Evolutionary conservation across 257 asterid species (phyloP).

Genomic region (Ajuga chamaepitys): DNA sequence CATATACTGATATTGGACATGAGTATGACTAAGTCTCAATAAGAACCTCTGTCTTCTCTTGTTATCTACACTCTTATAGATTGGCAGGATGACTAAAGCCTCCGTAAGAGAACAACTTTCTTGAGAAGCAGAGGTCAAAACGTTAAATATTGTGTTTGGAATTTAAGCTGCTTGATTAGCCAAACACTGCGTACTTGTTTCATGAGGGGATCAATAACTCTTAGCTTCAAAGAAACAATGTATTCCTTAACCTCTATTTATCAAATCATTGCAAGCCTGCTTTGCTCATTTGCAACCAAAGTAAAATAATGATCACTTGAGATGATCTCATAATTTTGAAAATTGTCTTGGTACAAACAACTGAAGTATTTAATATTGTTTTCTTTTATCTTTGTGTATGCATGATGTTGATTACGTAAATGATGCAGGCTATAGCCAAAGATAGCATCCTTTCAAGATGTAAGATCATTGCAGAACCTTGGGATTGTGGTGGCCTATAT

Average conservation of each 20-base stretch:
- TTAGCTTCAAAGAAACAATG: background rate
- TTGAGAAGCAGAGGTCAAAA: background rate
- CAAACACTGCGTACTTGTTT: background rate
- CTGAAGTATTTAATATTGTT: background rate
- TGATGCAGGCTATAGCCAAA: constrained; percentile 84
- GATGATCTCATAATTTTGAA: background rate
- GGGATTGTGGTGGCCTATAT: constrained; percentile 99
- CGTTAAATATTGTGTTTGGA: background rate
- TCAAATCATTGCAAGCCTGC: background rate
- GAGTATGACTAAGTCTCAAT: background rate
- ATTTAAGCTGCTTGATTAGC: background rate
- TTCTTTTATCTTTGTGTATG: constrained; percentile 3
- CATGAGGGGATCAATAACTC: background rate
- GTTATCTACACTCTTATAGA: background rate
- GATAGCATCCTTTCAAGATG: constrained; percentile 84
- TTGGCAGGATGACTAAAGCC: background rate
- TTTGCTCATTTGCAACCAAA: background rate
- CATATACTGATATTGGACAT: background rate
- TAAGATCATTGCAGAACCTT: constrained; percentile 92
- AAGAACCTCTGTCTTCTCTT: background rate
- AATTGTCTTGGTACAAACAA: constrained; percentile 1
- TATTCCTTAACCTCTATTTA: background rate
- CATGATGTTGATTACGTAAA: constrained; percentile 3
- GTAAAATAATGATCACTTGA: background rate
- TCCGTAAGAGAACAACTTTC: background rate